phyloP scores from a whole-genome alignment of 768 basidiomycete genomes.

The Pleurotus pulmonarius region DNA sequence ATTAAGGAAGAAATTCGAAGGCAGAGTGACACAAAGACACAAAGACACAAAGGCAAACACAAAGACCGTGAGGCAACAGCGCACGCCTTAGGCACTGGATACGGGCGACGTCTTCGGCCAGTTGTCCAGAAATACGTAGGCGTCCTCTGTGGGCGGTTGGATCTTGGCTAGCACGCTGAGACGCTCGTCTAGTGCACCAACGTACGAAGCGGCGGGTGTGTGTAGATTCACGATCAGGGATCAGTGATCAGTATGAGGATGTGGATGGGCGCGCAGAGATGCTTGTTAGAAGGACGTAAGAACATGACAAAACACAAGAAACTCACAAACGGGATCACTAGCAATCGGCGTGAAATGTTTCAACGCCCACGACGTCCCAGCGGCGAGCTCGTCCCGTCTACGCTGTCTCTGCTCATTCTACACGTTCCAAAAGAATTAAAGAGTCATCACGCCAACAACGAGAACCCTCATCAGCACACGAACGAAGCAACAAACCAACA shows the following conservation, averaged over 20 bases:
- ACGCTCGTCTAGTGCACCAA: constrained; percentile 48
- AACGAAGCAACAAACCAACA: too few relatives aligned
- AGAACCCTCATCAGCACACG: not conserved
- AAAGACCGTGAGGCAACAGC: too few relatives aligned
- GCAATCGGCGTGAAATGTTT: constrained; percentile 75
- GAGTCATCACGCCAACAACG: not conserved
- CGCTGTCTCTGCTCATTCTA: constrained; percentile 92
- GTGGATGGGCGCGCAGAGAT: too few relatives aligned
- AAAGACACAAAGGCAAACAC: too few relatives aligned
- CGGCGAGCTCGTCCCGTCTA: constrained; percentile 76
- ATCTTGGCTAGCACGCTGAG: constrained; percentile 62
- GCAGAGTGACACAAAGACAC: too few relatives aligned
- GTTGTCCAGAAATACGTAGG: constrained; percentile 67
- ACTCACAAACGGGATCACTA: constrained; percentile 70
- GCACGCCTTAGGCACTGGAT: too few relatives aligned
- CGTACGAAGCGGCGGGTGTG: not conserved
- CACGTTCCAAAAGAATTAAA: not conserved
- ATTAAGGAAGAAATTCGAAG: too few relatives aligned
- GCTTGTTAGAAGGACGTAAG: too few relatives aligned
- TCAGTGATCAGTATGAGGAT: not conserved
- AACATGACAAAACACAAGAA: not conserved
- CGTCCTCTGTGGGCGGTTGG: constrained; percentile 69
- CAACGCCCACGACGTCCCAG: constrained; percentile 68
- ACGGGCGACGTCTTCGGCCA: constrained; percentile 29
- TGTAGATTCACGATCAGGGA: not conserved